A percentile compares a stretch with the other conserved stretches of the same genome.
Conservation (phyloP, 2,329 filamentous ascomycete genomes). For the Davidsoniella neocaledoniae region DNA sequence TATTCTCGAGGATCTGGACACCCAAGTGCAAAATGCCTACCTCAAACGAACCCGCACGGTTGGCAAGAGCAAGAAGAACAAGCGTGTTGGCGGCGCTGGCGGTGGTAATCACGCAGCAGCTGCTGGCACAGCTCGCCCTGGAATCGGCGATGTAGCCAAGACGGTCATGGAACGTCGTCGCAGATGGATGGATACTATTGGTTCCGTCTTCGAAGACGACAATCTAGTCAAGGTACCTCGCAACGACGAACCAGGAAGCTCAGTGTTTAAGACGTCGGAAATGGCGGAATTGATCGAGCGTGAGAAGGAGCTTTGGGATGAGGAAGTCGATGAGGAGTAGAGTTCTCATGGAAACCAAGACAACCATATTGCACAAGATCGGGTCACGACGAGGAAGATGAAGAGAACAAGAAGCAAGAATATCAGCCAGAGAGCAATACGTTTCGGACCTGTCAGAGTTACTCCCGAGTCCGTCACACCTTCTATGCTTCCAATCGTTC, state of each 20-base stretch:
- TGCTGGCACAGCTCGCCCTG: conserved; percentile 51
- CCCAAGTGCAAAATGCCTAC: conserved; percentile 86
- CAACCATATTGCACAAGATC: too few species aligned
- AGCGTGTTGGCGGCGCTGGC: conserved; percentile 57
- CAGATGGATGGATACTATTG: conserved; percentile 82
- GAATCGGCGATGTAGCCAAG: conserved; percentile 80
- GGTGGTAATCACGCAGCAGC: conserved; percentile 50
- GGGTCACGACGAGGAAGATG: too few species aligned
- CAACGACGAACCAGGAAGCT: conserved; percentile 42
- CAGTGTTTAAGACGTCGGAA: conserved; percentile 54
- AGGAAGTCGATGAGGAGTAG: conserved; percentile 50
- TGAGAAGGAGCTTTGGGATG: conserved; percentile 69
- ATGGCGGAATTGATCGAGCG: conserved; percentile 60
- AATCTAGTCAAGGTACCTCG: conserved; percentile 57
- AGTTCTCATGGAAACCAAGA: too few species aligned
- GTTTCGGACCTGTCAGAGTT: too few species aligned
- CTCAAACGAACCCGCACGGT: conserved; percentile 89
- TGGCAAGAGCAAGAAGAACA: conserved; percentile 85
- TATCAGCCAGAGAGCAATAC: too few species aligned
- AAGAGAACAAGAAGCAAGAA: too few species aligned
- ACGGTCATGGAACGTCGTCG: conserved; percentile 81
- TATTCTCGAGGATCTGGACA: conserved; percentile 90
- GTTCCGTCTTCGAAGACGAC: conserved; percentile 76
- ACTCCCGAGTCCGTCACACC: too few species aligned
- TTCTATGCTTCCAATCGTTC: too few species aligned